Conservation (phyloP, 2,329 filamentous ascomycete genomes). For the Diaporthe sp. region DNA sequence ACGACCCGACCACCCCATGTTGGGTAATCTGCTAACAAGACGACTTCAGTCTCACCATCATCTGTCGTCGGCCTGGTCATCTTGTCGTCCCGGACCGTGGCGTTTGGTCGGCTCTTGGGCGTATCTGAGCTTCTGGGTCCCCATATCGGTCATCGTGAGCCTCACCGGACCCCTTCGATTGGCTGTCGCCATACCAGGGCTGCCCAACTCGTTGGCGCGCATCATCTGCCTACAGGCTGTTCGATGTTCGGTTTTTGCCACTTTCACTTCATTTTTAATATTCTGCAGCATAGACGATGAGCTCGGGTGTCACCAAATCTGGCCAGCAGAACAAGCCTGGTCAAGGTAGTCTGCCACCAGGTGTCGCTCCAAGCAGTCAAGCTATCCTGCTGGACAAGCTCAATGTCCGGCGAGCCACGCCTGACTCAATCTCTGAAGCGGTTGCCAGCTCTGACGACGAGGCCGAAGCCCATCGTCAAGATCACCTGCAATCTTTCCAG, state of each 20-base stretch:
- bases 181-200: conserved; percentile 18
- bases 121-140: conserved; percentile 7
- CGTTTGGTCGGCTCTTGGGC: background rate
- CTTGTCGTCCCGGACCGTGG: background rate
- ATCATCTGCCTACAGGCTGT: background rate
- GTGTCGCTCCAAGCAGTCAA: conserved; percentile 69
- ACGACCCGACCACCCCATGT: conserved; percentile 21
- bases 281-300: conserved; percentile 58
- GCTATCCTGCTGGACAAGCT: conserved; percentile 81
- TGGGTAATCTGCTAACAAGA: conserved; percentile 29
- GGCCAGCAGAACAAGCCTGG: conserved; percentile 66
- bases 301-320: conserved; percentile 64
- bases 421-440: conserved; percentile 84
- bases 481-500: conserved; percentile 62
- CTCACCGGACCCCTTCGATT: conserved; percentile 28
- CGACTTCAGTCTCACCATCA: conserved; percentile 18
- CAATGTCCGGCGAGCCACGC: conserved; percentile 85
- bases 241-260: conserved; percentile 26
- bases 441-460: conserved; percentile 96
- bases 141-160: conserved; percentile 9
- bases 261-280: conserved; percentile 19
- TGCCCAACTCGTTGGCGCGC: conserved; percentile 8
- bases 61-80: conserved; percentile 7
- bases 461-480: conserved; percentile 74
- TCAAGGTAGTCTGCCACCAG: conserved; percentile 57